Conservation (phyloP, 2,329 filamentous ascomycete genomes). For the Atkinsonella texensis region DNA sequence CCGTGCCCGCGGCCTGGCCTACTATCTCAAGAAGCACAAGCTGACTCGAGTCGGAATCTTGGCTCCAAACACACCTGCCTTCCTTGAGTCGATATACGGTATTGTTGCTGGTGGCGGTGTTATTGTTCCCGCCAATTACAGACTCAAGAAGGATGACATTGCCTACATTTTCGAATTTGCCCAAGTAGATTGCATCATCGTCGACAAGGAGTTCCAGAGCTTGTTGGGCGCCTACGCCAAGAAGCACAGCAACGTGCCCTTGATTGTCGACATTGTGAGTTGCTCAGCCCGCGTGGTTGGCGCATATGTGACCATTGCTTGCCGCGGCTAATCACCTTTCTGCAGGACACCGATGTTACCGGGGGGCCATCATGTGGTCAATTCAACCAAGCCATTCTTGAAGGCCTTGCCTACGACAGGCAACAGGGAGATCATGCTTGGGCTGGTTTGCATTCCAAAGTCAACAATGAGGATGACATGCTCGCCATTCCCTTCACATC, state of each 20-base stretch:
- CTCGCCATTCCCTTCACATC: slow-evolving; percentile 89
- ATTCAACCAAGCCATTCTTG: slow-evolving; percentile 72
- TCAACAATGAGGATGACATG: slow-evolving; percentile 63
- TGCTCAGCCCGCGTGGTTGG: neutral
- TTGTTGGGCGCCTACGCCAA: slow-evolving; percentile 57
- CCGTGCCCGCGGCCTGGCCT: slow-evolving; percentile 76
- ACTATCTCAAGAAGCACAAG: slow-evolving; percentile 66
- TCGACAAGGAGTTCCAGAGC: slow-evolving; percentile 65
- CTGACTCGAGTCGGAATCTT: slow-evolving; percentile 74
- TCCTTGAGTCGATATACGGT: slow-evolving; percentile 81
- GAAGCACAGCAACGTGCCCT: slow-evolving; percentile 47
- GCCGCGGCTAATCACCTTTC: too few relatives aligned
- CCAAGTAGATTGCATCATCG: slow-evolving; percentile 78
- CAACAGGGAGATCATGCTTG: slow-evolving; percentile 59
- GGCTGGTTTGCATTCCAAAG: slow-evolving; percentile 60
- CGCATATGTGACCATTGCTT: neutral
- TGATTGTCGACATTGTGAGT: slow-evolving; percentile 59
- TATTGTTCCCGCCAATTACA: slow-evolving; percentile 53
- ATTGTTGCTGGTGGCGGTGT: slow-evolving; percentile 72
- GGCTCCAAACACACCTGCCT: slow-evolving; percentile 86
- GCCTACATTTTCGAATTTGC: slow-evolving; percentile 81
- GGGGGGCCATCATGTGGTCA: slow-evolving; percentile 64
- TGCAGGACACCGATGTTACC: slow-evolving; percentile 63
- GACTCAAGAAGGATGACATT: slow-evolving; percentile 73
- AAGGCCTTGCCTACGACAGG: slow-evolving; percentile 63